Evolutionary conservation across 2,329 filamentous ascomycete genomes (phyloP), one percentile per base, ranked within the genome.

Genomic region (Calonectria henricotiae): DNA sequence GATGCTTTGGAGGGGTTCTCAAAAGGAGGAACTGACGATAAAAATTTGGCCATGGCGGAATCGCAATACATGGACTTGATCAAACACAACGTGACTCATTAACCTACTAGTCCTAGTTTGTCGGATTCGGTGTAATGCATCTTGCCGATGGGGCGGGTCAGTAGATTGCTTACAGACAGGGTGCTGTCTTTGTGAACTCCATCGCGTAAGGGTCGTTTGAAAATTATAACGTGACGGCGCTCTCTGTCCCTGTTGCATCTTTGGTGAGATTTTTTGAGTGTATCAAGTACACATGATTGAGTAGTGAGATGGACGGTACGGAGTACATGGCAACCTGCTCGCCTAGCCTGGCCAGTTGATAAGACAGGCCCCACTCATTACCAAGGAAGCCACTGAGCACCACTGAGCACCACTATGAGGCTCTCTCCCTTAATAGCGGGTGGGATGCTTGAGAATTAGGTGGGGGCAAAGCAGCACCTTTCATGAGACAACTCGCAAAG

Each of bases 1-100:
- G 7, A 35, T 20, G 25, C 6, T 13, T 17, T 20, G 4, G 55
- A 23, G 2, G 17, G 8, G 44, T 20, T 41, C 7, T 27, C 3
- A 27, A 17, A 4, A 5, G 3, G 4, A 35, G 23, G 1, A 11
- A 9, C 25, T 15, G 12, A 7, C 2, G 5, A 39, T 5, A 20
- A 13, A 35, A 39, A 17, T 27, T 23, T 27, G 32, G 9, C 32
- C 4, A 5, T 11, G 51, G 37, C 8, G 13, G 23, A 58, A 2
- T 37, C 30, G 6, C 32, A 17, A 39, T 6, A 30, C 23, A 23
- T 30, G 32, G 20, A 11, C 25, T 44, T 12, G 5, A 25, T 23
- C 17, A 12, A 39, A 20, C 9, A 6, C 41, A 32, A 41, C 55
- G 55, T 61, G 55, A 61, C 55, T 61, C 55, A 61, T 37, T 20